Conservation (phyloP, 192 early-diverging fungal genomes). For the Podila epigama region DNA sequence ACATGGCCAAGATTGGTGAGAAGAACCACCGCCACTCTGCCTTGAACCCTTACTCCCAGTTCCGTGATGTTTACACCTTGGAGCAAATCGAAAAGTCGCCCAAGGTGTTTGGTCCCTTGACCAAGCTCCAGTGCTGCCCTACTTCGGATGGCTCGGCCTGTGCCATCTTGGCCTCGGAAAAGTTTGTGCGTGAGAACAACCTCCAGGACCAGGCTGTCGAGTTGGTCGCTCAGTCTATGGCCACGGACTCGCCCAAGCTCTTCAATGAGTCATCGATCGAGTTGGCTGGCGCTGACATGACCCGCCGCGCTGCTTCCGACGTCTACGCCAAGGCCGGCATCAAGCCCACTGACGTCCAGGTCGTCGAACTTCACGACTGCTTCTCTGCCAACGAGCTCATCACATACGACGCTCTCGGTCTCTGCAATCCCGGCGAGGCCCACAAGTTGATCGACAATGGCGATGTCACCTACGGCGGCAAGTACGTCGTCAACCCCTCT, state of each 20-base stretch:
- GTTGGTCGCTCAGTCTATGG: conserved; percentile 72
- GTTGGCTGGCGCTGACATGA: conserved; percentile 75
- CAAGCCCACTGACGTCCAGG: conserved; percentile 65
- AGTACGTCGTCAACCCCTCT: conserved; percentile 74
- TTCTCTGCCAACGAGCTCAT: conserved; percentile 80
- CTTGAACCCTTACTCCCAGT: conserved; percentile 77
- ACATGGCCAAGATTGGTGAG: conserved; percentile 73
- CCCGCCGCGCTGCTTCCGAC: conserved; percentile 64
- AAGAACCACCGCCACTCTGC: conserved; percentile 77
- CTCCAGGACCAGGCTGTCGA: conserved; percentile 71
- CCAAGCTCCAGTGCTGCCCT: conserved; percentile 78
- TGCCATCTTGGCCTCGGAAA: conserved; percentile 70
- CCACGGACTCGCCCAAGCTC: conserved; percentile 73
- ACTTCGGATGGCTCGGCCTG: conserved; percentile 77
- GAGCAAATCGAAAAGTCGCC: conserved; percentile 68
- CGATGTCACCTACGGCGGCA: conserved; percentile 67
- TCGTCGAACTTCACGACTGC: conserved; percentile 80
- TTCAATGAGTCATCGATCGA: conserved; percentile 62
- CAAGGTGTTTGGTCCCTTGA: conserved; percentile 74
- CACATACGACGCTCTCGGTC: conserved; percentile 76
- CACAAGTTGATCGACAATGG: conserved; percentile 62
- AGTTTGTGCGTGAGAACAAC: conserved; percentile 66
- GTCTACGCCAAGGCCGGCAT: conserved; percentile 67
- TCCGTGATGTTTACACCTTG: conserved; percentile 65
- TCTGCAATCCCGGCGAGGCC: conserved; percentile 71